A percentile compares a stretch with the other conserved stretches of the same genome.
Conservation (phyloP, 495 filamentous ascomycete species). For the Bacidia rubella region DNA sequence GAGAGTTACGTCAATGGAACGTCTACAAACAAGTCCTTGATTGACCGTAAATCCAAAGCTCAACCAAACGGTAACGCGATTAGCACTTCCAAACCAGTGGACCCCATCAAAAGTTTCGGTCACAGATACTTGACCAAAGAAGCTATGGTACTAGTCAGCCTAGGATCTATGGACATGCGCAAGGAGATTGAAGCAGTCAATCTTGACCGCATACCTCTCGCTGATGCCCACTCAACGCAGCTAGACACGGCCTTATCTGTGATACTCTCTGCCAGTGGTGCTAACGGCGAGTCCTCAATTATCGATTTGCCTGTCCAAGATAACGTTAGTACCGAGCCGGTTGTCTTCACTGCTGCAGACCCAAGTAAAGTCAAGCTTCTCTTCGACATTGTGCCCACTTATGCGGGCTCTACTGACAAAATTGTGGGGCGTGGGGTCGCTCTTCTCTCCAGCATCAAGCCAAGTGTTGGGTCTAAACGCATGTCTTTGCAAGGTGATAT, state of each 20-base stretch:
- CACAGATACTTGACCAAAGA: constrained; percentile 87
- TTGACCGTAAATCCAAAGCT: constrained; percentile 38
- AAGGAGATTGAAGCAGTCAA: constrained; percentile 69
- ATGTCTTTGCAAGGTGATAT: constrained; percentile 88
- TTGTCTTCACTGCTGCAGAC: constrained; percentile 71
- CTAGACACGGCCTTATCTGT: constrained; percentile 88
- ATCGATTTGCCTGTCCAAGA: constrained; percentile 91
- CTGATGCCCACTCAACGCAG: constrained; percentile 78
- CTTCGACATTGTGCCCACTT: constrained; percentile 96
- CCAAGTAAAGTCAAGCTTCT: constrained; percentile 69
- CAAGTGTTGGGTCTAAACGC: constrained; percentile 60
- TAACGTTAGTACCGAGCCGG: constrained; percentile 82
- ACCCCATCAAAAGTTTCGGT: constrained; percentile 87
- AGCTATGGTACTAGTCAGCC: constrained; percentile 77
- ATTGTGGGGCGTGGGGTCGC: constrained; percentile 89
- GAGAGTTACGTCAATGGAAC: constrained; percentile 33
- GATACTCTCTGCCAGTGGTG: constrained; percentile 80
- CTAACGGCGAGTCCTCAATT: constrained; percentile 70
- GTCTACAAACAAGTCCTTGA: constrained; percentile 21
- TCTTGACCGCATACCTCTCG: constrained; percentile 76
- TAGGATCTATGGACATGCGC: constrained; percentile 87
- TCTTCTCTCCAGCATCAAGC: constrained; percentile 71
- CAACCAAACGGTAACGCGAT: constrained; percentile 25
- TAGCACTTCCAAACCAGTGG: constrained; percentile 31
- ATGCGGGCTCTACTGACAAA: constrained; percentile 75